These are phyloP conservation scores for Peziza echinospora DNA, from an alignment of 495 filamentous ascomycete species.

Conservation along the genomic window DNA sequence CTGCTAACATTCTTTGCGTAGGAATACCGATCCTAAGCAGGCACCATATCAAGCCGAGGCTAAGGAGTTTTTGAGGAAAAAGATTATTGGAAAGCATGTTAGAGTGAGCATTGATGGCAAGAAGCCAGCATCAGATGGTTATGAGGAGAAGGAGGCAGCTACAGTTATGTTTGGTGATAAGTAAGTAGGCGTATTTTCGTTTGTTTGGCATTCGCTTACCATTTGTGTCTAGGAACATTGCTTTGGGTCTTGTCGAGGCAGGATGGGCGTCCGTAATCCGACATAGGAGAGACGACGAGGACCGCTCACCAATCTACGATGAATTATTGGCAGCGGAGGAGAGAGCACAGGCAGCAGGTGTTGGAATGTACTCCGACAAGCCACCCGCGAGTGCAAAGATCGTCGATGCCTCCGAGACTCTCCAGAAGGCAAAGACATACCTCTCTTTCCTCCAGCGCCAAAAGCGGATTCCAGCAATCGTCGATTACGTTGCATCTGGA, in stretches of 20 bases:
- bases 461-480: conserved; percentile 77
- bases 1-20: not conserved
- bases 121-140: conserved; percentile 72
- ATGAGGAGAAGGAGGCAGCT: conserved; percentile 82
- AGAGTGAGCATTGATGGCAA: conserved; percentile 72
- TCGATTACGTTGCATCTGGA: conserved; percentile 92
- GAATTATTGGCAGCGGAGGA: conserved; percentile 78
- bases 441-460: conserved; percentile 67
- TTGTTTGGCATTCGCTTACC: not conserved
- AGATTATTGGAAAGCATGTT: conserved; percentile 86
- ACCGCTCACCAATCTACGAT: conserved; percentile 84
- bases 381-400: conserved; percentile 50
- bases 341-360: conserved; percentile 26
- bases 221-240: conserved; percentile 38
- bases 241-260: conserved; percentile 62
- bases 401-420: conserved; percentile 71
- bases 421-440: conserved; percentile 89
- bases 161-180: conserved; percentile 65
- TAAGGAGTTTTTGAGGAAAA: conserved; percentile 88
- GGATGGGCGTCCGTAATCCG: conserved; percentile 85
- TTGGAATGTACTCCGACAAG: conserved; percentile 88
- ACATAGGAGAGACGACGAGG: conserved; percentile 77
- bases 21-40: conserved; percentile 52
- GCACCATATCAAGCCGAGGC: conserved; percentile 75
- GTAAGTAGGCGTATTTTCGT: conserved; percentile 5